These are phyloP conservation scores for Xylariaceae sp. DNA, from an alignment of 2,329 filamentous ascomycete species.

Conservation along the genomic window DNA sequence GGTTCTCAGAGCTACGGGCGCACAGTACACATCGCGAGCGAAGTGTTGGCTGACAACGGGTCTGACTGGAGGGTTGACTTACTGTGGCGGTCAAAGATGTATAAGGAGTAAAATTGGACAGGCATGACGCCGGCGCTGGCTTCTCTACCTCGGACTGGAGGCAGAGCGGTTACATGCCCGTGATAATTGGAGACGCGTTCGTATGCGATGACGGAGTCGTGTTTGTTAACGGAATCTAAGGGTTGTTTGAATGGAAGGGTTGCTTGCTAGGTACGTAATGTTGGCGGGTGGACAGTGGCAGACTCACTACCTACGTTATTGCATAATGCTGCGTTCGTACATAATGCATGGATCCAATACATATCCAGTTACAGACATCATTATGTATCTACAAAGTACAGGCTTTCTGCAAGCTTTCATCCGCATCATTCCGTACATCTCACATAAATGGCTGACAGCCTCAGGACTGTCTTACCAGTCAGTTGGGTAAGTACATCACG, in stretches of 20 bases:
- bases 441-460: too few species aligned
- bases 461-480: too few species aligned
- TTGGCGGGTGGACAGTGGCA: not conserved
- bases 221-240: not conserved
- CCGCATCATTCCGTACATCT: too few species aligned
- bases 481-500: too few species aligned
- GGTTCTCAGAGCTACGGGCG: constrained; percentile 14
- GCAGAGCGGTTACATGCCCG: constrained; percentile 29
- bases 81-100: constrained; percentile 99
- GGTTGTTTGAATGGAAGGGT: not conserved
- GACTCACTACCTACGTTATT: not conserved
- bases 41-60: constrained; percentile 5
- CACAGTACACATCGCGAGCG: constrained; percentile 6
- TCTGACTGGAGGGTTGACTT: constrained; percentile 32
- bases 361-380: too few species aligned
- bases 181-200: constrained; percentile 5
- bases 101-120: constrained; percentile 78
- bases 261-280: not conserved
- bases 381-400: too few species aligned
- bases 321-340: not conserved
- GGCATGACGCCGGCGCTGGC: constrained; percentile 56
- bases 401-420: too few species aligned
- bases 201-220: constrained; percentile 1
- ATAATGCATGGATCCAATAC: not conserved
- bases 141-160: constrained; percentile 18